Conservation (phyloP, 2,329 filamentous ascomycete genomes). For the Nigrograna mackinnonii region DNA sequence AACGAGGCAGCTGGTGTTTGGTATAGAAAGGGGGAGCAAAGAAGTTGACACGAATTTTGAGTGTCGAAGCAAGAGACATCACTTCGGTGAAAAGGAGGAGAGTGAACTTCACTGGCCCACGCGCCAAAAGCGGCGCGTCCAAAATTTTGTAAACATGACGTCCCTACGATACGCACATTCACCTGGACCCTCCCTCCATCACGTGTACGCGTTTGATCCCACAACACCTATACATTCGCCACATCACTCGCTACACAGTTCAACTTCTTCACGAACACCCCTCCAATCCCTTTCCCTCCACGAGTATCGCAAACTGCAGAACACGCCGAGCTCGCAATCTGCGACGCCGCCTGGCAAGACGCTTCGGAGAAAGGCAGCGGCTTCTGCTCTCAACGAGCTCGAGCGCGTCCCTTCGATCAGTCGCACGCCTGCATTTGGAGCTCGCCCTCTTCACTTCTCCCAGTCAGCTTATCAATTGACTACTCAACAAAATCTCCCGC, state of each 20-base stretch:
- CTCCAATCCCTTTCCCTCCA: slow-evolving; percentile 41
- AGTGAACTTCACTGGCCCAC: too few species aligned
- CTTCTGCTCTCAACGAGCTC: slow-evolving; percentile 31
- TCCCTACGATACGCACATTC: too few species aligned
- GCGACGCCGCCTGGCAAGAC: slow-evolving; percentile 34
- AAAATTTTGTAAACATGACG: too few species aligned
- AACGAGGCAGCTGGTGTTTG: too few species aligned
- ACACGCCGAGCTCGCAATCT: slow-evolving; percentile 31
- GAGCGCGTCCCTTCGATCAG: slow-evolving; percentile 29
- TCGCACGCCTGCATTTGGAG: slow-evolving; percentile 8
- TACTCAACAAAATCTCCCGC: slow-evolving; percentile 15
- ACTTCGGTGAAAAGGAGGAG: too few species aligned
- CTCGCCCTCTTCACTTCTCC: slow-evolving; percentile 29
- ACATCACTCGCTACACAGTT: slow-evolving; percentile 38
- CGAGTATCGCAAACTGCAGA: slow-evolving; percentile 44
- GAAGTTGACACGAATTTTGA: too few species aligned
- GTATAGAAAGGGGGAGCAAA: too few species aligned
- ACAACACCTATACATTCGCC: slow-evolving; percentile 41
- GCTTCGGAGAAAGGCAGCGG: slow-evolving; percentile 41
- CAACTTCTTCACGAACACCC: slow-evolving; percentile 34
- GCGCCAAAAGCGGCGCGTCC: too few species aligned
- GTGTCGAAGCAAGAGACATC: too few species aligned
- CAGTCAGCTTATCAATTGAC: slow-evolving; percentile 31
- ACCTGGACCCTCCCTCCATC: too few species aligned
- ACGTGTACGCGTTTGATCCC: slow-evolving; percentile 29